These are phyloP conservation scores for Laetiporus sulphureus DNA, from an alignment of 1,284 basidiomycete genomes.

Conservation along the genomic window DNA sequence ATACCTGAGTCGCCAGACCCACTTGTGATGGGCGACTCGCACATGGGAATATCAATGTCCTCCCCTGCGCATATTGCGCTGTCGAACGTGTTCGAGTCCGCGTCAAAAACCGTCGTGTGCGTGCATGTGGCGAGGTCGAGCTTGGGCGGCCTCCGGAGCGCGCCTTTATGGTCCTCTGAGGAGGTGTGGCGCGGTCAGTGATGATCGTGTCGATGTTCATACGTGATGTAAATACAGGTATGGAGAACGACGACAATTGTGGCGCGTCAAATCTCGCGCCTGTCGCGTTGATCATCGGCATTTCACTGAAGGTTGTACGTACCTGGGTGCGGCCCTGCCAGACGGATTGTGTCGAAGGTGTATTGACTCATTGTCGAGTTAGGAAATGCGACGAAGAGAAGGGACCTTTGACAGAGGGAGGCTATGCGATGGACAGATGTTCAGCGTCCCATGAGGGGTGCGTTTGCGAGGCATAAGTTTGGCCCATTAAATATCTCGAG, in stretches of 20 bases:
- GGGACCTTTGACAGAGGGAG: too few species aligned
- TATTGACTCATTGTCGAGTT: background rate
- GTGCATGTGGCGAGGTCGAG: background rate
- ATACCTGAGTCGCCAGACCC: background rate
- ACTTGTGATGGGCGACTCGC: background rate
- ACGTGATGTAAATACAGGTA: too few species aligned
- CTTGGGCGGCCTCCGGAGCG: background rate
- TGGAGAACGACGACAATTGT: too few species aligned
- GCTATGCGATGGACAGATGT: too few species aligned
- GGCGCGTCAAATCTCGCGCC: too few species aligned
- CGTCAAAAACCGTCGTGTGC: conserved; percentile 2
- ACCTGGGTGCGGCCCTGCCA: background rate
- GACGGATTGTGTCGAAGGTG: background rate
- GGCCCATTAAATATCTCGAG: too few species aligned
- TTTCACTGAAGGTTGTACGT: too few species aligned
- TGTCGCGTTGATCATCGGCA: too few species aligned
- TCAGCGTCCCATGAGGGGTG: too few species aligned
- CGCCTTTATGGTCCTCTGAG: background rate
- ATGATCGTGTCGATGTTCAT: too few species aligned
- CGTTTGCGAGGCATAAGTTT: too few species aligned
- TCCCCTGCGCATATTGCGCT: background rate
- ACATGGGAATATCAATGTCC: background rate
- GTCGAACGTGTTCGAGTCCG: background rate
- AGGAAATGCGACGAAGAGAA: background rate
- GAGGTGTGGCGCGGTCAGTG: background rate